Evolutionary conservation across 306 rosid species (phyloP).

Genomic region (Pachyrhizus erosus): DNA sequence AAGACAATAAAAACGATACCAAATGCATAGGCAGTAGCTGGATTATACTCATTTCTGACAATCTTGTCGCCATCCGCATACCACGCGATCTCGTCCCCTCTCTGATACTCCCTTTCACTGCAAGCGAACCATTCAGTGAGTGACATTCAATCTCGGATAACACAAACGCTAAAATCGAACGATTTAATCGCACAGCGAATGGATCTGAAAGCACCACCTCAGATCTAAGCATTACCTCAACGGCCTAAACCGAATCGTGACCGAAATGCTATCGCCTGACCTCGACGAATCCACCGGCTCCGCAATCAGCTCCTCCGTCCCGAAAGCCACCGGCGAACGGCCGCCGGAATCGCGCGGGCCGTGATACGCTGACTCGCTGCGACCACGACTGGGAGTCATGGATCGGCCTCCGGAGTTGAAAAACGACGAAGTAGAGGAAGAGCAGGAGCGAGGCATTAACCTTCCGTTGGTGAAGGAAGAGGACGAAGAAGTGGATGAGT

Average conservation of each 20-base stretch:
- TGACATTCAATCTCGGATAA: conserved; percentile 43
- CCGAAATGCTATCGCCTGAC: conserved; percentile 92
- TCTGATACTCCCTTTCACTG: conserved; percentile 97
- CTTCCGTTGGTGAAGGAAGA: conserved; percentile 76
- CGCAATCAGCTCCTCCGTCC: conserved; percentile 68
- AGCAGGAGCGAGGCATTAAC: conserved; percentile 81
- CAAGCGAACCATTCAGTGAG: conserved; percentile 48
- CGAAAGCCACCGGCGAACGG: conserved; percentile 75
- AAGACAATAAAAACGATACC: conserved; percentile 62
- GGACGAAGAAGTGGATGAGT: conserved; percentile 78
- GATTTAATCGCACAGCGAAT: conserved; percentile 35
- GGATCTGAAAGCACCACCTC: conserved; percentile 69
- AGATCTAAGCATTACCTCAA: conserved; percentile 92
- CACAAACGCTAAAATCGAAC: conserved; percentile 40
- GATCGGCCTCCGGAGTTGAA: conserved; percentile 87
- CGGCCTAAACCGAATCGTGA: conserved; percentile 98
- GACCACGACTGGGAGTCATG: conserved; percentile 71
- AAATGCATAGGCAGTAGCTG: conserved; percentile 91
- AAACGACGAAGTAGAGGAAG: conserved; percentile 79
- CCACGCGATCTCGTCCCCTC: conserved; percentile 96
- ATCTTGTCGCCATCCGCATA: conserved; percentile 93
- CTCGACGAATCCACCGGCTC: conserved; percentile 67
- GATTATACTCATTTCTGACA: conserved; percentile 93
- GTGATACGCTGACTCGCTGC: conserved; percentile 66
- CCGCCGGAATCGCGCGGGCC: conserved; percentile 52